Conservation (phyloP, 1,284 basidiomycete species). For the Sanghuangporus sanghuang region DNA sequence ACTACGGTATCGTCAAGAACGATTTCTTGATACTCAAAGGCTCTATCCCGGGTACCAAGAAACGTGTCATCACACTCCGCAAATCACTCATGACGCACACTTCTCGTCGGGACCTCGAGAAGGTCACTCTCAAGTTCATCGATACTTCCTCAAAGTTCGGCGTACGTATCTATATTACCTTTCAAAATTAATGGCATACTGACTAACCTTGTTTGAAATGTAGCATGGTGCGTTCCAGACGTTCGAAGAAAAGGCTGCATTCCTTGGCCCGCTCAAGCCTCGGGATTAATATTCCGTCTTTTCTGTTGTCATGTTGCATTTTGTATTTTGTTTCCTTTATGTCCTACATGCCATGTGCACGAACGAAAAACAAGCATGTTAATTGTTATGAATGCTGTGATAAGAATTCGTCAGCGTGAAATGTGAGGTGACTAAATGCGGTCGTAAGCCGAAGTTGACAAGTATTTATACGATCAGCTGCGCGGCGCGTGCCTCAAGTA, state of each 20-base stretch:
- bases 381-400: background rate
- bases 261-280: conserved; percentile 89
- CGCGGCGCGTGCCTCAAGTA: background rate
- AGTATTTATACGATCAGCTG: background rate
- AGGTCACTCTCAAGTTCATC: conserved; percentile 98
- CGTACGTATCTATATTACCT: conserved; percentile 39
- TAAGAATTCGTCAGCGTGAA: background rate
- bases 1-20: conserved; percentile 98
- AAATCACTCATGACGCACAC: conserved; percentile 88
- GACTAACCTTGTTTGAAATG: conserved; percentile 21
- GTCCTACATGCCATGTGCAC: conserved; percentile 12
- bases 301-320: background rate
- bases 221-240: conserved; percentile 96
- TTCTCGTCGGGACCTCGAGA: conserved; percentile 88
- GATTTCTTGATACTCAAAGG: conserved; percentile 97
- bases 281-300: conserved; percentile 43
- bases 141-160: conserved; percentile 96
- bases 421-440: conserved; percentile 1
- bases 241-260: conserved; percentile 90
- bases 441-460: background rate
- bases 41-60: conserved; percentile 92
- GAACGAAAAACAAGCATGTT: background rate
- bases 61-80: conserved; percentile 93
- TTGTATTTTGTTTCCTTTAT: background rate
- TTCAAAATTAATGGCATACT: background rate